Conservation (phyloP, 2,329 filamentous ascomycete genomes). For the Cryphonectria radicalis region DNA sequence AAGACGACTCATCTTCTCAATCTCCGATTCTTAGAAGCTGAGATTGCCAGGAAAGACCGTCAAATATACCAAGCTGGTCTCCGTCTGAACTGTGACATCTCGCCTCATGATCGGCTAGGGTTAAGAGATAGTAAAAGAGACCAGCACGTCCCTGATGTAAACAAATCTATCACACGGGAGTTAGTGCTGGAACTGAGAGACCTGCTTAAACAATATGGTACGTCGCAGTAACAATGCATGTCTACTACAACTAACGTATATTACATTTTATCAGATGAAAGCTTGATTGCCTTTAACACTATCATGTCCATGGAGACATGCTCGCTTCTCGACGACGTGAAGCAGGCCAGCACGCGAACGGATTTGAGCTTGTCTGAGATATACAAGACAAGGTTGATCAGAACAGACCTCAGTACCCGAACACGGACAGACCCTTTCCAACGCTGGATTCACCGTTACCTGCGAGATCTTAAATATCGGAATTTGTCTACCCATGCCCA, state of each 20-base stretch:
- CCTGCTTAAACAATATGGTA: conserved; percentile 32
- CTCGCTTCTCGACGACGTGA: conserved; percentile 32
- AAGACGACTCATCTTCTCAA: conserved; percentile 41
- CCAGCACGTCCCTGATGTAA: conserved; percentile 17
- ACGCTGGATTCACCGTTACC: conserved; percentile 23
- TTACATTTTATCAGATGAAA: conserved; percentile 31
- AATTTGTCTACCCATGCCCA: conserved; percentile 24
- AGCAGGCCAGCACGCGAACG: conserved; percentile 30
- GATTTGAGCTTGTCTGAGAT: background rate
- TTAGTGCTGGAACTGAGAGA: conserved; percentile 26
- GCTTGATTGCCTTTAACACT: conserved; percentile 33
- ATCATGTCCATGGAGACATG: conserved; percentile 37
- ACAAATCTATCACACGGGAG: conserved; percentile 8
- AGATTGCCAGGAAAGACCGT: conserved; percentile 40
- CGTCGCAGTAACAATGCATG: background rate
- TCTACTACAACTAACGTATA: background rate
- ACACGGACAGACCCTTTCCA: conserved; percentile 1
- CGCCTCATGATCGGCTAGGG: conserved; percentile 33
- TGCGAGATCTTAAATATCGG: conserved; percentile 29
- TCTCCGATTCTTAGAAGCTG: conserved; percentile 39
- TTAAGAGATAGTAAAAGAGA: conserved; percentile 36
- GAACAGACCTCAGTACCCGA: background rate
- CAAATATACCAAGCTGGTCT: conserved; percentile 41
- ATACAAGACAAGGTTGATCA: conserved; percentile 4
- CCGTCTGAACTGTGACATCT: conserved; percentile 31